Base-by-base conservation (phyloP, 1,284 basidiomycete species). In the Apiotrichum siamense region DNA sequence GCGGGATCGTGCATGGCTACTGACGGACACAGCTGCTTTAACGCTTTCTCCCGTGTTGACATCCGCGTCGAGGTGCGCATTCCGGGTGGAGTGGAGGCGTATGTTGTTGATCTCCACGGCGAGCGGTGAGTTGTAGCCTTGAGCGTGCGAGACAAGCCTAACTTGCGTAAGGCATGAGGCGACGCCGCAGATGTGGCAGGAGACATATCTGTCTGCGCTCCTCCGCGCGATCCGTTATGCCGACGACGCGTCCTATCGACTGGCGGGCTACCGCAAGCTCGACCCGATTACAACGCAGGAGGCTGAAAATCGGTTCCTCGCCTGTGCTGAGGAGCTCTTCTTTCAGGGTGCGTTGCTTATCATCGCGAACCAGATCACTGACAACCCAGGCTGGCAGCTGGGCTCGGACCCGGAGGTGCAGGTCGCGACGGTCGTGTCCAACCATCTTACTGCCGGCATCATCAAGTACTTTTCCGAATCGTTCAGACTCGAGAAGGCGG, bases 381-480 rank as follows among this genome's bases (percentile, higher is more conserved):
- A 57, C 24, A 12, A 7, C 11, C 0, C 57, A 89, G 90, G 94
- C 26, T 98, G 94, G 96, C 93, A 97, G 71, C 86, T 97, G 2
- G 94, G 94, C 3, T 97, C 92, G 0, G 94, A 97, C 62, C 94
- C 94, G 0, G 96, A 98, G 74, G 93, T 97, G 31, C 96, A 98
- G 70, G 94, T 98, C 20, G 94, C 94, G 1, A 97, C 93, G 1
- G 81, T 93, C n/a, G 90, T 97, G 6, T 92, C 89, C 32, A 98
- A 98, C 70, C 94, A 98, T 70, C 80, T 98, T 13, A 94, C 92
- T 0, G 86, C 90, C 4, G 94, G 88, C 1, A 83, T 97, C 62
- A 82, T 97, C 78, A 97, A 97, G 71, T 97, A 97, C 75, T 98
- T 98, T 69, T 88, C 92, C 12, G 88, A 94, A 64, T 85, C 88